Conservation (phyloP, 140 eudicot species). For the Ambrosia hybrid region DNA sequence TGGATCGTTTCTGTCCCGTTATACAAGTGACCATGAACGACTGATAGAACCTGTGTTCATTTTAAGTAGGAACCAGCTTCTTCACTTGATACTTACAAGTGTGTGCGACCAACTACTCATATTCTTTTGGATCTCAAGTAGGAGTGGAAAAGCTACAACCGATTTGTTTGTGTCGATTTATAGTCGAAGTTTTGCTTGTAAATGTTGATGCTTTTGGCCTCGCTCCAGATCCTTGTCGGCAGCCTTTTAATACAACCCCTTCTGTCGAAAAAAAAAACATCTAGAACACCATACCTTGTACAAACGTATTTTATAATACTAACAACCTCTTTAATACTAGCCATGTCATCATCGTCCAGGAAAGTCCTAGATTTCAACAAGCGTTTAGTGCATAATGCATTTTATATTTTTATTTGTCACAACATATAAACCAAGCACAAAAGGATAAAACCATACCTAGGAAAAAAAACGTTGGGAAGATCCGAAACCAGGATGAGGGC, state of each 20-base stretch:
- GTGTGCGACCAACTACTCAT: too few relatives aligned
- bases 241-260: not conserved
- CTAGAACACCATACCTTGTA: not conserved
- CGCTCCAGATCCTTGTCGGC: too few relatives aligned
- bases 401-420: not conserved
- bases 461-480: not conserved
- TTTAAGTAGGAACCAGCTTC: too few relatives aligned
- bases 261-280: not conserved
- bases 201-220: too few relatives aligned
- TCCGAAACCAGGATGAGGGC: constrained; percentile 22
- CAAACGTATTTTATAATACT: constrained; percentile 8
- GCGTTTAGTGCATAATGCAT: not conserved
- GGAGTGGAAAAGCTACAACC: too few relatives aligned
- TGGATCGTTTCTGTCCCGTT: too few relatives aligned
- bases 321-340: constrained; percentile 15
- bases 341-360: constrained; percentile 13
- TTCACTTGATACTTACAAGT: too few relatives aligned
- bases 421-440: not conserved
- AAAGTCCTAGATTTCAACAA: not conserved
- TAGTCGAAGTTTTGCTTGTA: too few relatives aligned
- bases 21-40: too few relatives aligned
- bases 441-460: constrained; percentile 7
- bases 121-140: too few relatives aligned
- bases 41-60: too few relatives aligned
- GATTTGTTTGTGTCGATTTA: too few relatives aligned